Evolutionary conservation across 768 basidiomycete genomes (phyloP).

Genomic region (Hygrophoropsis aurantiaca): DNA sequence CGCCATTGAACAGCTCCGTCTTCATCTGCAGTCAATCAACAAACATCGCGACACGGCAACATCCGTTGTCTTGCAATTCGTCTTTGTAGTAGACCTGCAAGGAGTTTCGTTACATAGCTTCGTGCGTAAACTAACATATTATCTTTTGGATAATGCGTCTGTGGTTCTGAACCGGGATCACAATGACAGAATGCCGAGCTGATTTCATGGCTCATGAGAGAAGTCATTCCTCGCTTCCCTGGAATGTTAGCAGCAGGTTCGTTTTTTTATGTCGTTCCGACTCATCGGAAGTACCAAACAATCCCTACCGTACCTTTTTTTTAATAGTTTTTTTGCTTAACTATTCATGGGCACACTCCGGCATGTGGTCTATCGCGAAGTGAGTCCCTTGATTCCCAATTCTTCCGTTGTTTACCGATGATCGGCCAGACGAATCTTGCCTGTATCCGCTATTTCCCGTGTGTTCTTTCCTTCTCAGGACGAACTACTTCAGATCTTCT

Average conservation of each 20-base stretch:
- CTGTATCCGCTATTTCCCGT: slow-evolving; percentile 55
- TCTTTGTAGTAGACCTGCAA: slow-evolving; percentile 64
- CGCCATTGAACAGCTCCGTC: slow-evolving; percentile 56
- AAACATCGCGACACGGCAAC: slow-evolving; percentile 23
- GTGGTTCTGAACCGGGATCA: slow-evolving; percentile 4
- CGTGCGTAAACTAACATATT: slow-evolving; percentile 39
- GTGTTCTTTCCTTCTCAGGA: slow-evolving; percentile 64
- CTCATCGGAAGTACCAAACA: slow-evolving; percentile 1
- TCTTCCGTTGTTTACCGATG: neutral
- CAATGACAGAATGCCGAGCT: slow-evolving; percentile 59
- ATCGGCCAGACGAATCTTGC: slow-evolving; percentile 55
- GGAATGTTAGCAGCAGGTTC: slow-evolving; percentile 75
- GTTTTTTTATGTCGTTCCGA: slow-evolving; percentile 11
- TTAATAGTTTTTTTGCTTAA: slow-evolving; percentile 66
- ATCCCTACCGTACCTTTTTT: neutral
- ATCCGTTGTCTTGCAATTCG: slow-evolving; percentile 59
- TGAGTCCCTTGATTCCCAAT: slow-evolving; percentile 30
- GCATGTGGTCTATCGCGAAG: slow-evolving; percentile 68
- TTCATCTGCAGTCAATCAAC: slow-evolving; percentile 53
- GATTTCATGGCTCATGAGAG: slow-evolving; percentile 61
- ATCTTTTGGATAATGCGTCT: slow-evolving; percentile 7
- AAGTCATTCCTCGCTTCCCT: slow-evolving; percentile 69
- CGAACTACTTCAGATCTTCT: slow-evolving; percentile 57
- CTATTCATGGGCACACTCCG: slow-evolving; percentile 71
- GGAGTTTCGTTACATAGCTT: slow-evolving; percentile 53